Conservation (phyloP, 2,329 filamentous ascomycete species). For the Aplosporella prunicola region DNA sequence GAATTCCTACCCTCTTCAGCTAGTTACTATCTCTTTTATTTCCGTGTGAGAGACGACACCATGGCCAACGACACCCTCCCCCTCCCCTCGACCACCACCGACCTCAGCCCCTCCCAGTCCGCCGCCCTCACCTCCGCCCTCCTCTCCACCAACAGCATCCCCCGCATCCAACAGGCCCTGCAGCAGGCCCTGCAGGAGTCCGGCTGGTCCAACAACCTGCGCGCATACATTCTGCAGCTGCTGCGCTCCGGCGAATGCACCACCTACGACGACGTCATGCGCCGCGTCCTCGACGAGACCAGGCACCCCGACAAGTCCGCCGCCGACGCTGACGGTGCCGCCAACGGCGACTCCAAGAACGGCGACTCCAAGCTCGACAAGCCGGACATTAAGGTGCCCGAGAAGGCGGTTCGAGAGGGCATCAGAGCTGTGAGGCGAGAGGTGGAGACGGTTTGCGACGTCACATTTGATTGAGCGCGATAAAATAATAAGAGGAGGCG, state of each 20-base stretch:
- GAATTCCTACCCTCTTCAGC: no score
- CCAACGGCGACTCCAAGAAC: background rate
- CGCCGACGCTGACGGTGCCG: slow-evolving; percentile 18
- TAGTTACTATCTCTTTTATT: no score
- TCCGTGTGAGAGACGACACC: no score
- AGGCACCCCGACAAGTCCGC: slow-evolving; percentile 26
- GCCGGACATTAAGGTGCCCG: slow-evolving; percentile 38
- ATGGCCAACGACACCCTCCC: no score
- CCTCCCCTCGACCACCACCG: slow-evolving; percentile 26
- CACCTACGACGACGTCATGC: slow-evolving; percentile 48
- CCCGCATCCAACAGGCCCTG: slow-evolving; percentile 46
- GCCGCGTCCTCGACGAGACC: slow-evolving; percentile 41
- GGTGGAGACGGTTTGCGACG: slow-evolving; percentile 41
- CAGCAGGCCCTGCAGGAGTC: slow-evolving; percentile 45
- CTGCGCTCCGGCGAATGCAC: slow-evolving; percentile 49
- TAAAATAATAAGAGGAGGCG: background rate
- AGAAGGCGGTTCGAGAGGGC: slow-evolving; percentile 40
- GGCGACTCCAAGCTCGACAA: no score
- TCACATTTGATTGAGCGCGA: slow-evolving; percentile 18
- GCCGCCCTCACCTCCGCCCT: slow-evolving; percentile 38
- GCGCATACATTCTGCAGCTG: slow-evolving; percentile 45
- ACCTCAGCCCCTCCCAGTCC: slow-evolving; percentile 32
- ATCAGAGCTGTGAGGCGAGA: slow-evolving; percentile 43
- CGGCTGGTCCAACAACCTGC: slow-evolving; percentile 51
- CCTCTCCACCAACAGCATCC: slow-evolving; percentile 40